Conservation (phyloP, 306 rosid species). For the Pterocarpus macrocarpus region DNA sequence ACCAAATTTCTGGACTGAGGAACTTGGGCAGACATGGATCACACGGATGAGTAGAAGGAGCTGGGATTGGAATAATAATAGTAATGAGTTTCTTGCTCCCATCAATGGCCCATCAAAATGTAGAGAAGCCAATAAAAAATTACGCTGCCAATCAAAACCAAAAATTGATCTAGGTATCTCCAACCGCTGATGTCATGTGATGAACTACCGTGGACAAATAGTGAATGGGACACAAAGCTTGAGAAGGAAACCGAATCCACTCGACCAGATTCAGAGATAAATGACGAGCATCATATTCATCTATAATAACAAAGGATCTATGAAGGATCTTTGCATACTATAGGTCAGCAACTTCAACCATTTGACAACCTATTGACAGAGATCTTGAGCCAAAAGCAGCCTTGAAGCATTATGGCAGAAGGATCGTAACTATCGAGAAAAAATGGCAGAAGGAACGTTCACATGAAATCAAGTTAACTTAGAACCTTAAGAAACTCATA, state of each 20-base stretch:
- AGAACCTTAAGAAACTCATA: conserved; percentile 39
- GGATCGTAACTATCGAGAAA: background rate
- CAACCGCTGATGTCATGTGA: conserved; percentile 42
- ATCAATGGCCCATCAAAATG: conserved; percentile 31
- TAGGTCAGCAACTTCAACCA: conserved; percentile 38
- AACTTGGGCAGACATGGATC: conserved; percentile 24
- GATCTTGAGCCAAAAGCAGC: background rate
- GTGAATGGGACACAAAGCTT: conserved; percentile 35
- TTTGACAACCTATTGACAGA: conserved; percentile 36
- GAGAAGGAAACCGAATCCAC: conserved; percentile 39
- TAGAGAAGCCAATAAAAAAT: conserved; percentile 24
- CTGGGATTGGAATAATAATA: background rate
- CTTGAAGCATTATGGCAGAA: conserved; percentile 50
- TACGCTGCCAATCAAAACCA: conserved; percentile 27
- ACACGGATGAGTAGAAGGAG: conserved; percentile 3
- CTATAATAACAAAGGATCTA: conserved; percentile 26
- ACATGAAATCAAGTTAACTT: conserved; percentile 41
- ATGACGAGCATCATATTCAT: conserved; percentile 32
- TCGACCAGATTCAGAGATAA: conserved; percentile 46
- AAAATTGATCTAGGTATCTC: conserved; percentile 35
- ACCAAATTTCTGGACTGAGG: conserved; percentile 38
- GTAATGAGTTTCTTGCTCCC: conserved; percentile 14
- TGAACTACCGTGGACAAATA: conserved; percentile 5
- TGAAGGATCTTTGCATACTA: conserved; percentile 27
- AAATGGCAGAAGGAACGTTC: conserved; percentile 44